phyloP scores from a whole-genome alignment of 768 basidiomycete genomes.

The Panaeolus cyanescens region DNA sequence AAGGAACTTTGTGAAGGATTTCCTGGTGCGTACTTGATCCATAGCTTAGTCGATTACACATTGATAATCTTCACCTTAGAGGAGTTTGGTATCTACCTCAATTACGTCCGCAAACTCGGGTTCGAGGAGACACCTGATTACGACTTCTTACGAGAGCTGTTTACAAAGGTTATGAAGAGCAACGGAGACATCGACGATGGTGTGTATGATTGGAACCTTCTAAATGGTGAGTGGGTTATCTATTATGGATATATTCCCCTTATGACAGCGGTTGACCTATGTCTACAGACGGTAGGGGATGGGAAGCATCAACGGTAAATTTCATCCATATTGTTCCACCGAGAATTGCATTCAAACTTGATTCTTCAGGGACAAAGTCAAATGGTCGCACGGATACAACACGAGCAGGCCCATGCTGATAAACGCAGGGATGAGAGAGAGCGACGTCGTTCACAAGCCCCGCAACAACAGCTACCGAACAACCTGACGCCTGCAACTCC shows the following conservation, averaged over 20 bases:
- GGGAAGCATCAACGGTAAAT: constrained; percentile 83
- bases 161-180: constrained; percentile 91
- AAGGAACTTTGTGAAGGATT: constrained; percentile 96
- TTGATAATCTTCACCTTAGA: constrained; percentile 47
- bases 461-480: constrained; percentile 36
- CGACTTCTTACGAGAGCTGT: constrained; percentile 94
- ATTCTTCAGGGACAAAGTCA: constrained; percentile 58
- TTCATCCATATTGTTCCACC: neutral
- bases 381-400: constrained; percentile 65
- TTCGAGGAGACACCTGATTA: constrained; percentile 99
- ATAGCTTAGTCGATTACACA: constrained; percentile 5
- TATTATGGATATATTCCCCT: neutral
- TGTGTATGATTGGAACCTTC: constrained; percentile 93
- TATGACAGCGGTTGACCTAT: neutral
- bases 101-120: constrained; percentile 98
- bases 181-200: constrained; percentile 91
- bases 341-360: neutral
- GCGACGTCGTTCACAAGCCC: constrained; percentile 61
- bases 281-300: constrained; percentile 80
- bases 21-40: constrained; percentile 62
- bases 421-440: constrained; percentile 59
- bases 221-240: constrained; percentile 62
- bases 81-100: constrained; percentile 98
- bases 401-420: constrained; percentile 48
- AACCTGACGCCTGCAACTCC: constrained; percentile 72